Evolutionary conservation across 1,284 basidiomycete species (phyloP).

Genomic region (Papiliotrema fonsecae): DNA sequence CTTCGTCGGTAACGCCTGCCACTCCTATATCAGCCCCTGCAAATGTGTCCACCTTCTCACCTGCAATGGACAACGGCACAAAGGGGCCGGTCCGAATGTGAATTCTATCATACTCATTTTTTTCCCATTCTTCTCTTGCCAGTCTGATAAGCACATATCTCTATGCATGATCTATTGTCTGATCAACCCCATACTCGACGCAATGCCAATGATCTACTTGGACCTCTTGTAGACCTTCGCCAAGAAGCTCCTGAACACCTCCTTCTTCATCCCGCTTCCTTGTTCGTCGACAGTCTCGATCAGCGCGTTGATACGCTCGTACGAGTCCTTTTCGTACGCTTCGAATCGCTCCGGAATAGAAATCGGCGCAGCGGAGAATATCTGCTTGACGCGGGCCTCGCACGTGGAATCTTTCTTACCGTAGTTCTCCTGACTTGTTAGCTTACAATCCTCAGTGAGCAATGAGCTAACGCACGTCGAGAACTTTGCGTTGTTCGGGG

Average conservation of each 20-base stretch:
- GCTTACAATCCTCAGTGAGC: background rate
- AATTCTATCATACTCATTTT: too few relatives aligned
- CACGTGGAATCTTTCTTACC: constrained; percentile 69
- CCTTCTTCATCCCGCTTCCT: constrained; percentile 62
- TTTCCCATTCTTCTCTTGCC: too few relatives aligned
- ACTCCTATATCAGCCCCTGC: too few relatives aligned
- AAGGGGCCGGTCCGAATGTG: too few relatives aligned
- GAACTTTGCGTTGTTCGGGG: constrained; percentile 56
- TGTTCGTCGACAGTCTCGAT: constrained; percentile 67
- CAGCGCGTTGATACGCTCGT: constrained; percentile 61
- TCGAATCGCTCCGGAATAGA: constrained; percentile 66
- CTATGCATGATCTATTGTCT: background rate
- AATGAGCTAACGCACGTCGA: constrained; percentile 49
- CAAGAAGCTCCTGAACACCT: constrained; percentile 80
- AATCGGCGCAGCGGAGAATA: constrained; percentile 62
- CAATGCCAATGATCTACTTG: too few relatives aligned
- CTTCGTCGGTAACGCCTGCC: too few relatives aligned
- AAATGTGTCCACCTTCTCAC: too few relatives aligned
- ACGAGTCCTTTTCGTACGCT: constrained; percentile 72
- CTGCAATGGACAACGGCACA: too few relatives aligned
- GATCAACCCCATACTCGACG: background rate
- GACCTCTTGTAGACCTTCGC: constrained; percentile 84
- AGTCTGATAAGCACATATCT: too few relatives aligned
- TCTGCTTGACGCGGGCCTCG: constrained; percentile 67
- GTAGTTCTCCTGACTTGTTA: constrained; percentile 68